phyloP scores from a whole-genome alignment of 192 early-diverging fungal genomes.

The Linnemannia elongata region DNA sequence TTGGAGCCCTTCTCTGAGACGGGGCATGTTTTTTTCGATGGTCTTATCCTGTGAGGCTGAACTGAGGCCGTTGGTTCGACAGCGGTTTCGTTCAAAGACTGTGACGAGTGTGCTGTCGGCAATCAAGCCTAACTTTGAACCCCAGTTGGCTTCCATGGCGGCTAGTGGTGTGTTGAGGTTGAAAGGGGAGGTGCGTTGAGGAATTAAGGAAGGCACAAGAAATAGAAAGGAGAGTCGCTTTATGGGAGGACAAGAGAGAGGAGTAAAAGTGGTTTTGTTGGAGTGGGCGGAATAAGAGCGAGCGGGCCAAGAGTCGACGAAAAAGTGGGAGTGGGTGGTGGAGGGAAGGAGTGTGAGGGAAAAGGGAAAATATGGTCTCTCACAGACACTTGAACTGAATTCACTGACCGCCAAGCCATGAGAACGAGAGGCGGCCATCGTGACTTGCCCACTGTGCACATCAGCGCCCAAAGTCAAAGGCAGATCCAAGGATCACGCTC shows the following conservation, averaged over 20 bases:
- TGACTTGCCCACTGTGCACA: background rate
- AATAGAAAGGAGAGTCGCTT: background rate
- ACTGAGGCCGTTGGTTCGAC: constrained; percentile 63
- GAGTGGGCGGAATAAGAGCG: background rate
- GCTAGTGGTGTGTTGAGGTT: background rate
- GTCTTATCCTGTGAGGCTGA: constrained; percentile 64
- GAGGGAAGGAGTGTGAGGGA: background rate
- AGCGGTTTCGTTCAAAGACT: constrained; percentile 71
- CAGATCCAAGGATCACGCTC: background rate
- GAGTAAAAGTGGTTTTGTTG: background rate
- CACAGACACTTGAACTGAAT: background rate
- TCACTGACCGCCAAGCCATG: background rate
- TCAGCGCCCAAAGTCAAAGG: too few relatives aligned
- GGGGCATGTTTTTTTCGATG: constrained; percentile 66
- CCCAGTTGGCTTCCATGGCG: constrained; percentile 48
- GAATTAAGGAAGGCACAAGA: background rate
- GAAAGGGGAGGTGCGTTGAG: background rate
- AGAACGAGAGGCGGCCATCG: background rate
- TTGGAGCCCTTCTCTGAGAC: constrained; percentile 65
- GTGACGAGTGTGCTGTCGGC: constrained; percentile 70
- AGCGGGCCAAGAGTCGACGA: background rate
- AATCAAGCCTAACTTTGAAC: constrained; percentile 61
- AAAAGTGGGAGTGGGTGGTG: background rate
- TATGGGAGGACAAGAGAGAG: background rate
- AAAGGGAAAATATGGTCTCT: background rate